Evolutionary conservation across 202 grass and related monocot species (phyloP).

Genomic region (Carex arenaria): DNA sequence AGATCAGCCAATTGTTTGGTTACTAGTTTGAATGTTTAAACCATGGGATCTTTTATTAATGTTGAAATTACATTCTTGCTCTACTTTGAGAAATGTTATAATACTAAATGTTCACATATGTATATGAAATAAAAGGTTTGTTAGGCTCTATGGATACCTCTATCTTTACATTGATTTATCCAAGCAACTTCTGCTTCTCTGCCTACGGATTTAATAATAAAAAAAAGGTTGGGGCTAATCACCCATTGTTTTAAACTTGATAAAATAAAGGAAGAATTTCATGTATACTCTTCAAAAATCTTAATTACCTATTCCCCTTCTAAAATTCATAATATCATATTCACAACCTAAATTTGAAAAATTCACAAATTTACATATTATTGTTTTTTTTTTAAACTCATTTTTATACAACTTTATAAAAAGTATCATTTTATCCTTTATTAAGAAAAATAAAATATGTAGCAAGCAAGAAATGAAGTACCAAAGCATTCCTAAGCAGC

Average conservation of each 20-base stretch:
- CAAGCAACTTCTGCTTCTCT: background rate
- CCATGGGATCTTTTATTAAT: background rate
- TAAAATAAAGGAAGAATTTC: background rate
- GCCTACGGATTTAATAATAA: no score
- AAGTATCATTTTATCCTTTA: no score
- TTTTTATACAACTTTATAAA: no score
- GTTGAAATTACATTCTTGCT: background rate
- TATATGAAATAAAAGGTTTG: background rate
- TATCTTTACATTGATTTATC: background rate
- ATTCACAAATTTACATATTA: no score
- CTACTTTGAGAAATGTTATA: background rate
- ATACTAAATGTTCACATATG: background rate
- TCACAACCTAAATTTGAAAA: no score
- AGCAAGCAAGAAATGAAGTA: no score
- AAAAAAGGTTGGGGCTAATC: no score
- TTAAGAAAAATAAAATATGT: background rate
- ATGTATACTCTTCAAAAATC: no score
- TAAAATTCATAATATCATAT: no score
- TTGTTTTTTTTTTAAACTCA: no score
- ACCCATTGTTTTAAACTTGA: background rate
- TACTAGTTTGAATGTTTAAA: background rate
- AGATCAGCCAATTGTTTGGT: background rate
- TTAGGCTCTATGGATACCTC: background rate
- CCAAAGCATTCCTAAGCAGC: no score
- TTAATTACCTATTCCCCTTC: no score